Evolutionary conservation across 208 protist species (phyloP).

Genomic region (Trypanosoma vivax): DNA sequence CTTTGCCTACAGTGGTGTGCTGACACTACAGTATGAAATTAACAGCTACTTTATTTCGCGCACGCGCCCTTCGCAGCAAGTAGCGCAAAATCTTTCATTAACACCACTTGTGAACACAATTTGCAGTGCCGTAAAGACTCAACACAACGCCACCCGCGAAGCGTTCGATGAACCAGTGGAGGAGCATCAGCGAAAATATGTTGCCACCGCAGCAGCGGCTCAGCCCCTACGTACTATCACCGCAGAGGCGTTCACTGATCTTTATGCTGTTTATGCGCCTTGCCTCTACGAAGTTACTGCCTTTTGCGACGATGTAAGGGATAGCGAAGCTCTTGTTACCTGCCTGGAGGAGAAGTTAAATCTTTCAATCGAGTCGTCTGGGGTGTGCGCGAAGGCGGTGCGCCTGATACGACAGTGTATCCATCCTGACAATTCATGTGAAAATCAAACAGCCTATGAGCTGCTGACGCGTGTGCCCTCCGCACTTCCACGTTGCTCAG

Average conservation of each 20-base stretch:
- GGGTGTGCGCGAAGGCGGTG: background rate
- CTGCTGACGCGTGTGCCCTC: conserved; percentile 3
- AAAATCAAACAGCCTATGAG: background rate
- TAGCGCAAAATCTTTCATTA: conserved; percentile 8
- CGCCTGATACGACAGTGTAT: conserved; percentile 8
- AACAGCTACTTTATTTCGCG: conserved; percentile 13
- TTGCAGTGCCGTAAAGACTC: background rate
- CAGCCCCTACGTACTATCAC: background rate
- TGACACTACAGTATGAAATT: conserved; percentile 21
- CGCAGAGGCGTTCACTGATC: background rate
- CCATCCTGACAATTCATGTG: background rate
- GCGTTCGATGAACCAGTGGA: conserved; percentile 3
- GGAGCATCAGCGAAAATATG: background rate
- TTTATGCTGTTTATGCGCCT: conserved; percentile 10
- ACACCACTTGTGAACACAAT: conserved; percentile 7
- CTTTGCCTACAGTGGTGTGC: conserved; percentile 14
- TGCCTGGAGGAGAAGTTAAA: conserved; percentile 1
- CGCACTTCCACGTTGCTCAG: conserved; percentile 2
- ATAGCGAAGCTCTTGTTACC: background rate
- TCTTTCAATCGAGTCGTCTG: background rate
- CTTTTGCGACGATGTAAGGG: conserved; percentile 1
- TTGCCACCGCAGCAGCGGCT: background rate
- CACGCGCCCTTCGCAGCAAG: background rate
- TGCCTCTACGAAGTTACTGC: conserved; percentile 11
- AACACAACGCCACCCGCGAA: conserved; percentile 4